phyloP scores from a whole-genome alignment of 345 rosid species.

The Ricinus communis region DNA sequence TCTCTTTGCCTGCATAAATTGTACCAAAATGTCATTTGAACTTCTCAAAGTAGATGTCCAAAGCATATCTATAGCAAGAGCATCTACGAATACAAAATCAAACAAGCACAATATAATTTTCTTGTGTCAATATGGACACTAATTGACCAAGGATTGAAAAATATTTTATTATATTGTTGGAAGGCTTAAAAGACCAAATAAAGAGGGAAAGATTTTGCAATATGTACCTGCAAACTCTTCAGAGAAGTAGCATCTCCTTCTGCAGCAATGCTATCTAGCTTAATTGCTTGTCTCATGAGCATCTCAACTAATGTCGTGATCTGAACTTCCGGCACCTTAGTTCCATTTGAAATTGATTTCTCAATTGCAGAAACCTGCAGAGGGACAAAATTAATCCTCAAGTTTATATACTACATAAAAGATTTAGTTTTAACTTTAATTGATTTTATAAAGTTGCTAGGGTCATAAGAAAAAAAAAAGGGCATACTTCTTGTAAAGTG shows the following conservation, averaged over 20 bases:
- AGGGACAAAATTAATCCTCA: not conserved
- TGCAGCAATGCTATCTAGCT: conserved; percentile 42
- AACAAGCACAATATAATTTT: too few species aligned
- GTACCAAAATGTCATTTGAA: too few species aligned
- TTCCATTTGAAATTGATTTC: conserved; percentile 38
- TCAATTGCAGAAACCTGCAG: conserved; percentile 43
- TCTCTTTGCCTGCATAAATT: conserved; percentile 35
- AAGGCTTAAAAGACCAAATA: not conserved
- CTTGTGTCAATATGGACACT: too few species aligned
- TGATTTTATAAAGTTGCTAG: too few species aligned
- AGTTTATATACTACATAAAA: not conserved
- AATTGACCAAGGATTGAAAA: too few species aligned
- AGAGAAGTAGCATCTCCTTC: conserved; percentile 44
- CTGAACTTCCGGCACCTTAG: conserved; percentile 50
- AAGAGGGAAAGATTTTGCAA: not conserved
- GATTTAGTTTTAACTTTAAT: too few species aligned
- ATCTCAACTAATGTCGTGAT: conserved; percentile 58
- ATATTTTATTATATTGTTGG: too few species aligned
- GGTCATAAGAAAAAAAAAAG: too few species aligned
- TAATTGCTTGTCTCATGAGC: conserved; percentile 60
- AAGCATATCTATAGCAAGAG: too few species aligned
- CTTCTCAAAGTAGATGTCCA: too few species aligned
- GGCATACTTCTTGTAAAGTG: too few species aligned
- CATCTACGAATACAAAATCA: too few species aligned
- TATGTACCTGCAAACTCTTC: conserved; percentile 41